These are phyloP conservation scores for Rhipidocladum racemiflorum DNA, from an alignment of 176 grass and related monocot genomes.

Conservation along the genomic window DNA sequence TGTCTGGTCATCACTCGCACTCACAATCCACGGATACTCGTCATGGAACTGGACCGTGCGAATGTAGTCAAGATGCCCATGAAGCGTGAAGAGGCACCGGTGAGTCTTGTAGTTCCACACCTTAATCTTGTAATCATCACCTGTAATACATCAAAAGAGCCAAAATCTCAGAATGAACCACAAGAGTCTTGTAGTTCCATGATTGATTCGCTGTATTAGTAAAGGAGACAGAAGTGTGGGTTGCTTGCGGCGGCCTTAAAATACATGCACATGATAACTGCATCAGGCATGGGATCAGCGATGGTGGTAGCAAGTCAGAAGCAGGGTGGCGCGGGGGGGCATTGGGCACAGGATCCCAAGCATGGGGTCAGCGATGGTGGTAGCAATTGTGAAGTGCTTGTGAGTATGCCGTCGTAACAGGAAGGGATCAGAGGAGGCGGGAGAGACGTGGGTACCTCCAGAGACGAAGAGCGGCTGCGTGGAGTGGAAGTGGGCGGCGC, in stretches of 20 bases:
- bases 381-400: too few species aligned
- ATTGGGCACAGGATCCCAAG: too few species aligned
- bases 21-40: constrained; percentile 80
- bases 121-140: constrained; percentile 96
- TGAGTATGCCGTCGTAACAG: too few species aligned
- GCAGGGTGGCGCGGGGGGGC: too few species aligned
- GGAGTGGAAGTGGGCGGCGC: constrained; percentile 83
- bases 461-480: constrained; percentile 90
- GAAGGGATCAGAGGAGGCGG: neutral
- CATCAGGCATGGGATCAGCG: too few species aligned
- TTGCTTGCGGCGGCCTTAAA: too few species aligned
- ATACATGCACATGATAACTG: too few species aligned
- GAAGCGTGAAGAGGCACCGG: constrained; percentile 87
- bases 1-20: constrained; percentile 85
- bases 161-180: neutral
- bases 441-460: constrained; percentile 47
- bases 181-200: too few species aligned
- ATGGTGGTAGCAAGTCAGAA: too few species aligned
- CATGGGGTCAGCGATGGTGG: too few species aligned
- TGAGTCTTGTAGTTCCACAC: constrained; percentile 97
- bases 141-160: constrained; percentile 33
- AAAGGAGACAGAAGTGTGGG: too few species aligned
- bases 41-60: constrained; percentile 87
- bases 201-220: too few species aligned
- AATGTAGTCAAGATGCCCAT: constrained; percentile 90